Evolutionary conservation across 306 rosid genomes (phyloP).

Genomic region (Malus orientalis): DNA sequence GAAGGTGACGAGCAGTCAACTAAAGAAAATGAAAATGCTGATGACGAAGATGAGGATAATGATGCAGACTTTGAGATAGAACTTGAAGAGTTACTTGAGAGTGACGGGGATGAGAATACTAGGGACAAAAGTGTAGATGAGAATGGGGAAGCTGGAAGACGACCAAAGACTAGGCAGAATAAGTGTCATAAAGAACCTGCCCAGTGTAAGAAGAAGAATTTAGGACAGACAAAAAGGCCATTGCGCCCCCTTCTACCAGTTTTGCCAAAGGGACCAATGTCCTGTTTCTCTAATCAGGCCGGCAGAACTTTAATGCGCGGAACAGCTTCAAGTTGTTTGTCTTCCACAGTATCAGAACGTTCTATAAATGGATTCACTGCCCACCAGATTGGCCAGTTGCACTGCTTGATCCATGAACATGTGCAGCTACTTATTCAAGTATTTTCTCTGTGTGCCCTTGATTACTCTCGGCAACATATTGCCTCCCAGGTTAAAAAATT

Average conservation of each 20-base stretch:
- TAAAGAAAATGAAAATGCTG: conserved; percentile 59
- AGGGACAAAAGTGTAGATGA: conserved; percentile 26
- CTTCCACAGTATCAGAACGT: conserved; percentile 41
- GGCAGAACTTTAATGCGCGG: conserved; percentile 46
- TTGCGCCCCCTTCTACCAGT: conserved; percentile 78
- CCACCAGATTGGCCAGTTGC: conserved; percentile 75
- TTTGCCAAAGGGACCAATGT: conserved; percentile 37
- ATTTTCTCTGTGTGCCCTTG: conserved; percentile 62
- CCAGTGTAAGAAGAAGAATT: conserved; percentile 39
- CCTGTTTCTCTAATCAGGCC: conserved; percentile 26
- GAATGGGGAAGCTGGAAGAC: conserved; percentile 50
- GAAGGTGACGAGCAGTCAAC: conserved; percentile 41
- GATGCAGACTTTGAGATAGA: conserved; percentile 97
- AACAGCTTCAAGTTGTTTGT: conserved; percentile 25
- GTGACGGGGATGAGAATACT: conserved; percentile 59
- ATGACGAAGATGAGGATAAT: conserved; percentile 85
- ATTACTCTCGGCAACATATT: conserved; percentile 65
- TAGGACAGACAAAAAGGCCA: conserved; percentile 55
- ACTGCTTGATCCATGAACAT: conserved; percentile 78
- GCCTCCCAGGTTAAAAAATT: conserved; percentile 77
- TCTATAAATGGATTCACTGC: conserved; percentile 71
- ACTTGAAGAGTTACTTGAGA: conserved; percentile 89
- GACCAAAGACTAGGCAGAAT: conserved; percentile 86
- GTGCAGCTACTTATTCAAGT: conserved; percentile 93
- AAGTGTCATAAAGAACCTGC: conserved; percentile 42